Percentiles rank a stretch among this genome's conserved stretches.
Evolutionary conservation across 768 basidiomycete genomes (phyloP).

Genomic region (Russula virescens): DNA sequence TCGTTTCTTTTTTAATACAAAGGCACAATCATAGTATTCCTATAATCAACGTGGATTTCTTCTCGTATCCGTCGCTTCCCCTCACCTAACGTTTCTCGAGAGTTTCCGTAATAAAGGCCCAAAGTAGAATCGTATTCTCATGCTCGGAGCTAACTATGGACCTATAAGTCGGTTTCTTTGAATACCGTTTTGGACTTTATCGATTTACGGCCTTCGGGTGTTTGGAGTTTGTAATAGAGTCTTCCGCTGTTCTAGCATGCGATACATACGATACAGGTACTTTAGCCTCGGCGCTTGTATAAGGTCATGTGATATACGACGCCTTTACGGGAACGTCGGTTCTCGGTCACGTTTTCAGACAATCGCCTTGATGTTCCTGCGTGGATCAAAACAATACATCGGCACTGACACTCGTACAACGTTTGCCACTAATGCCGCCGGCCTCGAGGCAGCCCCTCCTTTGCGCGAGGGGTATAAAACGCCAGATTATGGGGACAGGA

Average conservation of each 20-base stretch:
- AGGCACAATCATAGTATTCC: constrained; percentile 9
- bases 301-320: neutral
- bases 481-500: neutral
- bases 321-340: neutral
- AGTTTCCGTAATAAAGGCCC: neutral
- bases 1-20: neutral
- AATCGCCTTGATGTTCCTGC: neutral
- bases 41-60: constrained; percentile 7
- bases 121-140: no score
- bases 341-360: neutral
- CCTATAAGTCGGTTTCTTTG: no score
- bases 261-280: no score
- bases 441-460: neutral
- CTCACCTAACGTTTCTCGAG: neutral
- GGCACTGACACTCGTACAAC: neutral
- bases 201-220: neutral
- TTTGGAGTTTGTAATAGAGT: neutral
- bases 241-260: no score
- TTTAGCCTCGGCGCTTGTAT: no score
- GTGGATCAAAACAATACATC: neutral
- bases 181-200: neutral
- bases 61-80: neutral
- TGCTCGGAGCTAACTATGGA: neutral
- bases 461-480: constrained; percentile 5
- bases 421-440: neutral